A percentile compares a stretch with the other conserved stretches of the same genome.
Conservation (phyloP, 345 rosid species). For the Euphorbia peplus region DNA sequence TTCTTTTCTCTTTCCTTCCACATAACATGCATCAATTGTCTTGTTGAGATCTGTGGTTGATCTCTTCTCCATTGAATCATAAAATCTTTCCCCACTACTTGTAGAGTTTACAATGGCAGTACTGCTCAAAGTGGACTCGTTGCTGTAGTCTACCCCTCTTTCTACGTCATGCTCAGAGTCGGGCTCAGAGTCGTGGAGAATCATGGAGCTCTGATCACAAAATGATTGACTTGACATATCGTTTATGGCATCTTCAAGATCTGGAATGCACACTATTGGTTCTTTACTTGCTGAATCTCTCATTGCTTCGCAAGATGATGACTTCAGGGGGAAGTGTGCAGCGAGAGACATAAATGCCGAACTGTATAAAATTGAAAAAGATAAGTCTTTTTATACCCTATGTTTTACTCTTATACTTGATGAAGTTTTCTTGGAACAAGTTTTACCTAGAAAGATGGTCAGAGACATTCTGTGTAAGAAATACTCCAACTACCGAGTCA, state of each 20-base stretch:
- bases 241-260: constrained; percentile 45
- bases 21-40: constrained; percentile 12
- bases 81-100: constrained; percentile 24
- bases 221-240: constrained; percentile 34
- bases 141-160: constrained; percentile 43
- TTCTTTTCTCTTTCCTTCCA: constrained; percentile 21
- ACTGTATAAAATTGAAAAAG: constrained; percentile 19
- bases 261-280: constrained; percentile 40
- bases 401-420: constrained; percentile 10
- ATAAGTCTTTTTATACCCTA: constrained; percentile 11
- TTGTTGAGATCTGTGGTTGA: constrained; percentile 30
- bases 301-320: constrained; percentile 35
- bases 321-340: constrained; percentile 31
- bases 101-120: constrained; percentile 32
- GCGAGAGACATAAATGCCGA: constrained; percentile 35
- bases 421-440: constrained; percentile 15
- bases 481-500: constrained; percentile 34
- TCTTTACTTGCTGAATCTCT: constrained; percentile 33
- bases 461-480: constrained; percentile 36
- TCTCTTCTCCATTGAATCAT: constrained; percentile 26
- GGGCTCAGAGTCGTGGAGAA: constrained; percentile 29
- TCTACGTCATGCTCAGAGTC: constrained; percentile 47
- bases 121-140: constrained; percentile 42
- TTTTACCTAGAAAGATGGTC: constrained; percentile 35
- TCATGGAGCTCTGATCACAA: constrained; percentile 46